Percentiles rank a stretch among this genome's conserved stretches.
phyloP scores from a whole-genome alignment of 108 stramenopile species.

The Nitzschia putrida region DNA sequence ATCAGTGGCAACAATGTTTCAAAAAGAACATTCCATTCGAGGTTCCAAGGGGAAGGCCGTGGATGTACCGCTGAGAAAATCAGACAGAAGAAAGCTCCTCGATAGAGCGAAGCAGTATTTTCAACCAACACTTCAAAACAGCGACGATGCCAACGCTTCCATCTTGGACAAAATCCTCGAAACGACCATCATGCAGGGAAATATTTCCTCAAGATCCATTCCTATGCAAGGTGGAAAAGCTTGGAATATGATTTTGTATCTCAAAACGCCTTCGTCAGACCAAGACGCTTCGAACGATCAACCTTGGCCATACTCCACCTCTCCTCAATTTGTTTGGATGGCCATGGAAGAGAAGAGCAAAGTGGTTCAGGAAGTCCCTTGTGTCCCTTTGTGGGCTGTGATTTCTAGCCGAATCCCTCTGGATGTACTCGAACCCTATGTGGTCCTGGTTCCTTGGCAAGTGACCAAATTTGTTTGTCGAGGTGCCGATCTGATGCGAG shows the following conservation, averaged over 20 bases:
- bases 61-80: slow-evolving; percentile 76
- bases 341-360: slow-evolving; percentile 27
- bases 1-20: slow-evolving; percentile 19
- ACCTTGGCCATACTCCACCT: slow-evolving; percentile 34
- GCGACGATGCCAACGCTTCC: slow-evolving; percentile 9
- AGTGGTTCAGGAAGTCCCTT: slow-evolving; percentile 23
- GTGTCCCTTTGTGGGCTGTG: slow-evolving; percentile 35
- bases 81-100: slow-evolving; percentile 62
- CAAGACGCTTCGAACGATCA: neutral
- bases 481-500: slow-evolving; percentile 82
- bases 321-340: slow-evolving; percentile 42
- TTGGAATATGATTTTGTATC: slow-evolving; percentile 32
- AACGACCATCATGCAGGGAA: slow-evolving; percentile 42
- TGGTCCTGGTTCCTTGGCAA: slow-evolving; percentile 38
- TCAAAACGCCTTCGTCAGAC: slow-evolving; percentile 18
- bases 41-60: slow-evolving; percentile 28
- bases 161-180: slow-evolving; percentile 17
- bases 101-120: slow-evolving; percentile 46
- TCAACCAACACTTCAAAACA: slow-evolving; percentile 4
- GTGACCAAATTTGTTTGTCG: slow-evolving; percentile 80
- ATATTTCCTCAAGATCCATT: slow-evolving; percentile 30
- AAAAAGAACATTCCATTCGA: slow-evolving; percentile 13
- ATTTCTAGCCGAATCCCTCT: neutral
- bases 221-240: slow-evolving; percentile 20
- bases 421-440: neutral